Evolutionary conservation across 1,284 basidiomycete genomes (phyloP).

Genomic region (Rhodotorula glutinis): DNA sequence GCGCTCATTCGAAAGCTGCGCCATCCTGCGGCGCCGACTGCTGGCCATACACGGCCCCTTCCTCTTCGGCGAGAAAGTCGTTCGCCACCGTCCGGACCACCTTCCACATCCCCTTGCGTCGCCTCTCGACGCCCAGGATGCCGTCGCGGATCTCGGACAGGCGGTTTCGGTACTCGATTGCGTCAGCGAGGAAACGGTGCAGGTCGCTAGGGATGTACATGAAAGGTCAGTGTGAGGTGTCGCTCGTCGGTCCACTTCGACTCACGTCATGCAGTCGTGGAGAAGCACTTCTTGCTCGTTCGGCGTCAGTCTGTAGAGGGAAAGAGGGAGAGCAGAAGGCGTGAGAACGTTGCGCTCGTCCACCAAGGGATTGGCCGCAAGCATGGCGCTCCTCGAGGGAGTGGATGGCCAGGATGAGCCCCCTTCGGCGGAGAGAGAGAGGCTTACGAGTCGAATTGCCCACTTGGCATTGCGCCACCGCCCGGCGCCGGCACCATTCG

Average conservation of each 20-base stretch:
- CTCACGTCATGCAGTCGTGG: conserved; percentile 40
- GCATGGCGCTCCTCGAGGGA: too few species aligned
- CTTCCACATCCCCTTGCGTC: conserved; percentile 43
- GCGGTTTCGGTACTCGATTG: conserved; percentile 43
- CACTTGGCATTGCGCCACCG: conserved; percentile 10
- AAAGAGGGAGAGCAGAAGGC: not conserved
- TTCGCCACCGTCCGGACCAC: conserved; percentile 33
- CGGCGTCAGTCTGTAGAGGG: conserved; percentile 14
- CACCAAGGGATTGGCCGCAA: too few species aligned
- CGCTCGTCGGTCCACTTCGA: too few species aligned
- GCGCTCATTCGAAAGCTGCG: not conserved
- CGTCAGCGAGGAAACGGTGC: conserved; percentile 43
- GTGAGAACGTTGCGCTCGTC: too few species aligned
- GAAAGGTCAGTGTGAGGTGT: too few species aligned
- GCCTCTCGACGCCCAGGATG: conserved; percentile 42
- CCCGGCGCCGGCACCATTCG: conserved; percentile 7
- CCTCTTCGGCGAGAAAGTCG: conserved; percentile 32
- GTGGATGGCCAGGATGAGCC: too few species aligned
- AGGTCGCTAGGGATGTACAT: too few species aligned
- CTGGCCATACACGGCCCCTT: conserved; percentile 15
- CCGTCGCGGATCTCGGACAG: conserved; percentile 44
- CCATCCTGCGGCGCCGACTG: not conserved
- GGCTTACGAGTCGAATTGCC: conserved; percentile 12
- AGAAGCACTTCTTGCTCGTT: conserved; percentile 40
- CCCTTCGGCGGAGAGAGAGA: too few species aligned